phyloP scores from a whole-genome alignment of 2,329 filamentous ascomycete species.

The Tricladium varicosporioides region DNA sequence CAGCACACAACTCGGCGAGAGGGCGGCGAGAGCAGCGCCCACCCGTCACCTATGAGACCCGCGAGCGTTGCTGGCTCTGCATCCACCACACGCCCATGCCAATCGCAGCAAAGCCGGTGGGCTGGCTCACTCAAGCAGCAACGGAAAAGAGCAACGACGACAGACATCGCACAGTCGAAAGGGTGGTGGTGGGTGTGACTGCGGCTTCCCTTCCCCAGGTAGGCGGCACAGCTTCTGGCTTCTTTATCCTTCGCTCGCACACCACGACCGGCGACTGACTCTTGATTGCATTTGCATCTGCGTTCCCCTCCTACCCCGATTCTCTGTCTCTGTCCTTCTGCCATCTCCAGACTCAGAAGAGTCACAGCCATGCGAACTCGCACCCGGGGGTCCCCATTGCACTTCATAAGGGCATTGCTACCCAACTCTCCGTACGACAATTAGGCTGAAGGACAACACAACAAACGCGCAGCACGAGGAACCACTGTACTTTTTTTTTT shows the following conservation, averaged over 20 bases:
- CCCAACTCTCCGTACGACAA: slow-evolving; percentile 27
- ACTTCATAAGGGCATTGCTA: slow-evolving; percentile 27
- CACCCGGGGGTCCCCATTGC: slow-evolving; percentile 19
- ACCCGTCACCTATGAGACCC: slow-evolving; percentile 20
- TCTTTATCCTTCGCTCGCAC: not conserved
- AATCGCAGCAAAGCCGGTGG: not conserved
- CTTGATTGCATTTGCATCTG: not conserved
- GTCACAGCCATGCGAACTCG: slow-evolving; percentile 26
- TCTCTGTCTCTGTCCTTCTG: not conserved
- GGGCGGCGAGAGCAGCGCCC: slow-evolving; percentile 1
- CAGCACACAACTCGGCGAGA: not conserved
- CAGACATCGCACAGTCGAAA: no score
- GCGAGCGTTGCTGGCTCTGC: slow-evolving; percentile 13
- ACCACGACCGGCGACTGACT: not conserved
- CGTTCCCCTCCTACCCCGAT: slow-evolving; percentile 6
- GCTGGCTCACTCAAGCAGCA: not conserved
- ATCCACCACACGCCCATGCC: slow-evolving; percentile 7
- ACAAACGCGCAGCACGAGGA: slow-evolving; percentile 8
- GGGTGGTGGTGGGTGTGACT: not conserved
- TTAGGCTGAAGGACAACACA: slow-evolving; percentile 31
- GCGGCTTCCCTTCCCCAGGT: not conserved
- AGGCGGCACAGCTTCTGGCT: not conserved
- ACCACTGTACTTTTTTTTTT: slow-evolving; percentile 4
- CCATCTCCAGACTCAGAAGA: slow-evolving; percentile 9
- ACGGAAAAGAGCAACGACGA: no score